Evolutionary conservation across 352 stramenopile genomes (phyloP), one percentile per base, ranked within the genome.

Genomic region (Sclerospora graminicola): DNA sequence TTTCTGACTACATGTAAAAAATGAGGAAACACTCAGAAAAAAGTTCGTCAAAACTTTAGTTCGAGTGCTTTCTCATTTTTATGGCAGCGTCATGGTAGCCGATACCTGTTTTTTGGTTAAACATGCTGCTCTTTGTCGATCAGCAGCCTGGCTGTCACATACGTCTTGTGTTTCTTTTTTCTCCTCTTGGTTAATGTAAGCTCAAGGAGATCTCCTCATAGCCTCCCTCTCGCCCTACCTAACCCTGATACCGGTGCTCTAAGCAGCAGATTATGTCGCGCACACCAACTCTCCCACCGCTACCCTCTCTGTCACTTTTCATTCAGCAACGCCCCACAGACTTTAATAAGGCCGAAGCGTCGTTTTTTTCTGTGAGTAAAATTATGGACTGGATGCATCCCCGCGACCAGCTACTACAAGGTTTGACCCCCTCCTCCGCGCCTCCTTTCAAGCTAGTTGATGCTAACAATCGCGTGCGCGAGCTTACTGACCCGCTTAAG

Each of bases 371-470:
- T 45, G 14, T 14, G 21, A 39, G 13, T 11, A 41, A 20, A 20
- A 36, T 15, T 18, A 82, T 79, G 69, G 66, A 82, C 23, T 82
- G 69, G 69, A 73, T 79, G 62, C 60, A 69, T n/a, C 50, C 66
- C 6, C 57, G 52, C 8, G 66, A 78, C 28, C 59, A 77, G 36
- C 47, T 77, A 10, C 41, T 66, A 29, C 38, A 63, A 3, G 57
- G 43, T 14, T 62, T 60, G 0, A 34, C 63, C 29, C 54, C 63
- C 38, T 26, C 35, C 13, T 19, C 30, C 26, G 60, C 63, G 23
- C 73, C 73, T 39, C 67, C 77, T 43, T 87, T 87, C 46, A 73
- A 69, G 39, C 65, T 87, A 24, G 69, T 86, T 10, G 74, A 84
- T 66, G 48, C 71, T 6, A 82, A 76, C 53, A 85, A 85, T 47